phyloP scores from a whole-genome alignment of 2,329 filamentous ascomycete genomes.

The Colletotrichum sublineola region DNA sequence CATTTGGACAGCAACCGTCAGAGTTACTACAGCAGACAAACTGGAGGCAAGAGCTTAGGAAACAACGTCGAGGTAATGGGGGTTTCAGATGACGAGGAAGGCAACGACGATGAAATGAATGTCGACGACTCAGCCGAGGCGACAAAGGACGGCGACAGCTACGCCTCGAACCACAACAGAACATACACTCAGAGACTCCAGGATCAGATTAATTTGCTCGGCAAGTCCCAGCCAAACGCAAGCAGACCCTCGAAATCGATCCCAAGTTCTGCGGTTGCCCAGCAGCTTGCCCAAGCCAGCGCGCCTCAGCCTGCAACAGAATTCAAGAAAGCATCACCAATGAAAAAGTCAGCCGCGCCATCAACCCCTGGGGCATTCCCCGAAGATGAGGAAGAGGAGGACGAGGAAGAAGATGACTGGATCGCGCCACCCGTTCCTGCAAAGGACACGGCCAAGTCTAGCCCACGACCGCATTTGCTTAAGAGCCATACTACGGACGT shows the following conservation, averaged over 20 bases:
- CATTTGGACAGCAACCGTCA: conserved; percentile 80
- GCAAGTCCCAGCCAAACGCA: conserved; percentile 67
- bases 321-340: conserved; percentile 50
- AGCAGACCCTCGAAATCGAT: conserved; percentile 64
- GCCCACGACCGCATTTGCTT: conserved; percentile 64
- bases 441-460: conserved; percentile 53
- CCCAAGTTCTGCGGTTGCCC: conserved; percentile 53
- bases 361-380: conserved; percentile 72
- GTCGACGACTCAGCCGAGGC: conserved; percentile 62
- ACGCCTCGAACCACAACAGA: conserved; percentile 76
- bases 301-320: conserved; percentile 49
- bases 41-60: conserved; percentile 78
- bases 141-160: conserved; percentile 60
- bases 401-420: conserved; percentile 70
- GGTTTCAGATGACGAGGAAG: conserved; percentile 59
- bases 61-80: conserved; percentile 61
- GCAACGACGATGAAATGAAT: conserved; percentile 68
- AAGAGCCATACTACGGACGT: conserved; percentile 74
- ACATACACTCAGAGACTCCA: conserved; percentile 94
- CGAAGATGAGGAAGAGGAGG: conserved; percentile 60
- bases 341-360: conserved; percentile 49
- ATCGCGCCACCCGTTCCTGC: conserved; percentile 63
- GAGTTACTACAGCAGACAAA: conserved; percentile 80
- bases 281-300: conserved; percentile 47
- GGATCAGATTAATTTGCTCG: conserved; percentile 86